Evolutionary conservation across 768 basidiomycete genomes (phyloP).

Genomic region (Pisolithus orientalis): DNA sequence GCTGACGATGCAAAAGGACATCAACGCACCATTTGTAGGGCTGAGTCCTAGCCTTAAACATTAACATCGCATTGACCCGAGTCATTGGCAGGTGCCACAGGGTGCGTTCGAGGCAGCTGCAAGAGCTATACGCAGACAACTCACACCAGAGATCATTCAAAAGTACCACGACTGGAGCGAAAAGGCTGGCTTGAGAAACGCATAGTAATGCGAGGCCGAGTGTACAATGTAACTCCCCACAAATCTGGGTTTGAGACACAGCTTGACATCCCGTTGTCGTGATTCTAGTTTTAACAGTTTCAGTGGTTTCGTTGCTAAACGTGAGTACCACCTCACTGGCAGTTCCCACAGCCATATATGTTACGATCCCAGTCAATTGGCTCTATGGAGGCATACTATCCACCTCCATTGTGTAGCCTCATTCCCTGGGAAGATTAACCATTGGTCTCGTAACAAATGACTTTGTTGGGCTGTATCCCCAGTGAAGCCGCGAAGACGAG

Average conservation of each 20-base stretch:
- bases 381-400: constrained; percentile 10
- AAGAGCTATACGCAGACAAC: constrained; percentile 64
- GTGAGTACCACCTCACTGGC: neutral
- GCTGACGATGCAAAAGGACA: constrained; percentile 83
- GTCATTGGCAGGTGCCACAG: constrained; percentile 56
- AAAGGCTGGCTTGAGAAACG: constrained; percentile 17
- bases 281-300: too few relatives aligned
- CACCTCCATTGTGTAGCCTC: constrained; percentile 22
- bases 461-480: neutral
- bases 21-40: constrained; percentile 70
- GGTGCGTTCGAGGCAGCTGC: constrained; percentile 73
- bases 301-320: too few relatives aligned
- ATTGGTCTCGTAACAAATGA: neutral
- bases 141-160: constrained; percentile 72
- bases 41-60: neutral
- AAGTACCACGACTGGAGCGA: constrained; percentile 70
- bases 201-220: neutral
- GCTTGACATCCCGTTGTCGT: too few relatives aligned
- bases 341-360: neutral
- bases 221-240: neutral
- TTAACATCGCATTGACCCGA: neutral
- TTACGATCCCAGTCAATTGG: constrained; percentile 24
- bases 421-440: constrained; percentile 28
- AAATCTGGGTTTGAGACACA: too few relatives aligned
- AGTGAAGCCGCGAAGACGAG: neutral